Base-by-base conservation (phyloP, 1,284 basidiomycete genomes). In the Naganishia liquefaciens region DNA sequence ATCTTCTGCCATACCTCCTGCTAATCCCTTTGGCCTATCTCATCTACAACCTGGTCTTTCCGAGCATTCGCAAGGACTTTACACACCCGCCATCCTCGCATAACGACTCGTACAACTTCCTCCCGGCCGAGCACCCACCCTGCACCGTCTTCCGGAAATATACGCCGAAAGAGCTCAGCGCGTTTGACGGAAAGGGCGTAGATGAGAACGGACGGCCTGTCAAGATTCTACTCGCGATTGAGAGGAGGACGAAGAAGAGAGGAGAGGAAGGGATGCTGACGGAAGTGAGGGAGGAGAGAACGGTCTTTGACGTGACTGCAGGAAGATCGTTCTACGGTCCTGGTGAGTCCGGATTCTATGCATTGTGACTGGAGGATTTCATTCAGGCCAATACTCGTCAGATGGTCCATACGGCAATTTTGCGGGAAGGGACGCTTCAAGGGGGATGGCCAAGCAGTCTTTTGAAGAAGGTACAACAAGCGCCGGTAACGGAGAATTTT, bases 391-490 rank as follows among this genome's bases (percentile, higher is more conserved):
- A 30, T 37, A 23, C 21, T 25, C 27, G 17, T n/a, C 64, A 91
- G 92, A 88, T 72, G 93, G 93, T 0, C 92, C 93, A 84, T 97
- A 97, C 74, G 93, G 93, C 37, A 96, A 96, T 79, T 96, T 97
- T 82, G 93, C 93, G 2, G 93, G 93, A 3, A 82, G 92, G 58
- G 93, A 97, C 79, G 93, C 93, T 0, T 93, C 90, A 10, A 82
- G 93, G 51, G 93, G 93, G 13, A 95, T 96, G 93, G 93, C 93
- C 9, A 96, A 94, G 79, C 93, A 97, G 80, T 93, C 91, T 4
- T 97, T 97, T 71, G 93, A 94, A 71, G 54, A 83, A 30, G 91
- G 92, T 91, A 73, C 68, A 46, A 13, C 4, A 3, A 37, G 13
- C 13, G 9, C 33, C 13, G 47, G 37, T 53, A 40, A 51, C 43